Evolutionary conservation across 345 rosid genomes (phyloP), one percentile per base, ranked within the genome.

Genomic region (Anastatica hierochuntica): DNA sequence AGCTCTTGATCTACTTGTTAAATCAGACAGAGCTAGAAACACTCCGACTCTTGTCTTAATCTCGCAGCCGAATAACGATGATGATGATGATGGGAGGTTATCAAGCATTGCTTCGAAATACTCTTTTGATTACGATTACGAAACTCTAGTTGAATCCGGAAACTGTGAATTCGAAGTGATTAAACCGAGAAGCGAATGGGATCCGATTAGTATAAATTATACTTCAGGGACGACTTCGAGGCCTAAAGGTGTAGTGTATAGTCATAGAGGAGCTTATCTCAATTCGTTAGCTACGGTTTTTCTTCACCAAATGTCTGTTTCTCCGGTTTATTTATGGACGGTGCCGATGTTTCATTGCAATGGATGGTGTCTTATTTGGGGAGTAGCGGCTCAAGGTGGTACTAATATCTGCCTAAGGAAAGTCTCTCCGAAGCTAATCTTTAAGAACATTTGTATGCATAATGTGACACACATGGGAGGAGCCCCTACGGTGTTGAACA

Each of bases 291-390:
- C 96, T 0, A 76, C 92, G 0, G 58, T 72, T 58, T 65, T 79
- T 19, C 79, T 84, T 52, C 82, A 74, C 14, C 79, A 63, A 11
- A 77, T 85, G 74, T 53, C 70, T 64, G 77, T 87, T 2, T 55
- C 61, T 76, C 87, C 89, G 0, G 78, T 80, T 1, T 90, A 84
- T 45, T 49, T 90, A 5, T 90, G 98, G 96, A 82, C 90, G 0
- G 90, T 90, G 9, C 98, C 98, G 0, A 84, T 90, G 92, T 90
- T 90, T 69, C 98, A 87, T 36, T 84, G 94, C 60, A 90, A 87
- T 5, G 96, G 96, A 0, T 87, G 98, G 96, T 83, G 90, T 39
- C 83, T 90, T 2, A 24, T 60, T 8, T 90, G 97, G 97, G 97
- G 94, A 7, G 62, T 90, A 29, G 88, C 95, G 0, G 95, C 95